A percentile compares a stretch with the other conserved stretches of the same genome.
Evolutionary conservation across 2,329 filamentous ascomycete species (phyloP).

Genomic region (Colletotrichum kahawae): DNA sequence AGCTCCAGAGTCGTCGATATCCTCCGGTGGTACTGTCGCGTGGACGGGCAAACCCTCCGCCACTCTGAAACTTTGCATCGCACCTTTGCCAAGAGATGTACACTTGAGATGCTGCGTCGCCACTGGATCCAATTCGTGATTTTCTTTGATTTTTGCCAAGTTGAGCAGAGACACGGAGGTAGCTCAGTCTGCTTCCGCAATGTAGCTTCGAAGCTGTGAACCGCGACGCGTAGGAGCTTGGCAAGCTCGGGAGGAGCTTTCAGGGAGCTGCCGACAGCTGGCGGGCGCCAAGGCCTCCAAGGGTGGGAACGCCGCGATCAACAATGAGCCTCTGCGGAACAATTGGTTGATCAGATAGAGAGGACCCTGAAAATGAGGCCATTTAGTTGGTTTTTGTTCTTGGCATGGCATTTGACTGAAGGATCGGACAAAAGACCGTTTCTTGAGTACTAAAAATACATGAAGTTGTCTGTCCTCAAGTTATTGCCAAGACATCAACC

Average conservation of each 20-base stretch:
- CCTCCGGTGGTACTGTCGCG: not conserved
- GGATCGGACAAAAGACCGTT: not conserved
- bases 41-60: not conserved
- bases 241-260: not conserved
- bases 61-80: not conserved
- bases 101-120: not conserved
- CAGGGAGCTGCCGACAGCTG: not conserved
- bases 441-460: not conserved
- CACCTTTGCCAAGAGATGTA: not conserved
- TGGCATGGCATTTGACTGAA: not conserved
- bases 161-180: not conserved
- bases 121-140: not conserved
- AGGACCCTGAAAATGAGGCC: not conserved
- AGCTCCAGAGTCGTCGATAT: not conserved
- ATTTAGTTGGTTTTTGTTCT: not conserved
- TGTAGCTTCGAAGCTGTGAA: not conserved
- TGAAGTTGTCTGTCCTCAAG: not conserved
- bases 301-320: not conserved
- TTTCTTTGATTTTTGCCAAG: not conserved
- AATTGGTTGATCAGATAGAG: not conserved
- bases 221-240: not conserved
- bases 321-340: not conserved
- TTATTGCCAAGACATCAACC: not conserved
- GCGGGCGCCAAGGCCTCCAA: not conserved
- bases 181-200: not conserved